Evolutionary conservation across 78 protist genomes (phyloP), one percentile per base, ranked within the genome.

Genomic region (Polysphondylium violaceum): DNA sequence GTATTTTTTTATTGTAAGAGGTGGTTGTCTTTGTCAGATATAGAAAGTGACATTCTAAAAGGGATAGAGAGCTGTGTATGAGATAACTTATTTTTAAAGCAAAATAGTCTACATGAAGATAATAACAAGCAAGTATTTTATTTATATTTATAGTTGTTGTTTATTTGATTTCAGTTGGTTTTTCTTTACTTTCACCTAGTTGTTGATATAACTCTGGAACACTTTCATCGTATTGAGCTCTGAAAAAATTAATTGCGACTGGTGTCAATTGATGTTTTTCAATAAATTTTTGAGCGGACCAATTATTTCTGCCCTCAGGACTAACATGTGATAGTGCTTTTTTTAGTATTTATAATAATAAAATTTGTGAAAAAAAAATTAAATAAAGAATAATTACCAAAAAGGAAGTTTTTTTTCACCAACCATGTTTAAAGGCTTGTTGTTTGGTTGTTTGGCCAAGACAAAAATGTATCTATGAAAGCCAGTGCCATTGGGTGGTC

Each of bases 221-320:
- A 33, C 44, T 5, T 9, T 50, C 60, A 74, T 74, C 79, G 33
- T 33, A 74, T 21, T 74, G 67, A 21, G 79, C 79, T 4, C 35
- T 41, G 17, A 36, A 74, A 50, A 55, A 74, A 35, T 19, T 74
- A 44, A 36, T 58, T 9, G 35, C 79, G 25, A 35, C 31, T 9
- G 31, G 33, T 3, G 14, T 23, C 25, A 74, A 36, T 11, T 35
- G 29, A 60, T 44, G 35, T 38, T 55, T 74, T 8, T 12, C 6
- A 74, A 56, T 50, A 55, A 74, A 74, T 55, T 4, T 27, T 36
- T 74, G 31, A 35, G 50, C 17, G 1, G 2, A 25, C 31, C 43
- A 74, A 25, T 55, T 74, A n/a, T 74, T 53, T 74, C 79, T 74
- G 50, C 35, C 55, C 2, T 50, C 79, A 56, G 65, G 67, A 71